These are phyloP conservation scores for Exserohilum rostratum DNA, from an alignment of 2,329 filamentous ascomycete genomes.

Conservation along the genomic window DNA sequence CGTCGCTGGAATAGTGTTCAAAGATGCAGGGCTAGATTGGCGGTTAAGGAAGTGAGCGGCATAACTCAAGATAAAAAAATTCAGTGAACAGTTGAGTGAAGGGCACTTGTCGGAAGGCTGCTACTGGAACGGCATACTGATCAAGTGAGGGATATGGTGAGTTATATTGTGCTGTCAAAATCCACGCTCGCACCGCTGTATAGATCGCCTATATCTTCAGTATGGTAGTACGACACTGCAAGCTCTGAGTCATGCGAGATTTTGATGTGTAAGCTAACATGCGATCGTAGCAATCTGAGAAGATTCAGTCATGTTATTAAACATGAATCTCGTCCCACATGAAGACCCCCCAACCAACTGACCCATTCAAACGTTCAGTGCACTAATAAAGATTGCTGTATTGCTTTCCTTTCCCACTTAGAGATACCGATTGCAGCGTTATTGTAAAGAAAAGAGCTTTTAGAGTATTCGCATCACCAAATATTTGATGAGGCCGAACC, in stretches of 20 bases:
- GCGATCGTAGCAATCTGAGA: background rate
- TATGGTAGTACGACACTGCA: conserved; percentile 20
- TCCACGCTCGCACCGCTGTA: too few relatives aligned
- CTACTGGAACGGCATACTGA: background rate
- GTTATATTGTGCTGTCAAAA: conserved; percentile 15
- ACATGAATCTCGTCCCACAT: too few relatives aligned
- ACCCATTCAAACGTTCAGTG: too few relatives aligned
- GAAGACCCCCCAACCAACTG: too few relatives aligned
- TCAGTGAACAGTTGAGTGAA: background rate
- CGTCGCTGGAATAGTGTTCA: conserved; percentile 1
- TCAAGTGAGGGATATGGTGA: conserved; percentile 1
- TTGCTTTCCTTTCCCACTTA: too few relatives aligned
- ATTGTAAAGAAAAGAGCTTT: too few relatives aligned
- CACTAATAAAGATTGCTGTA: too few relatives aligned
- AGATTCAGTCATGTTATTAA: too few relatives aligned
- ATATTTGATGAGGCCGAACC: too few relatives aligned
- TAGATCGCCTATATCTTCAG: conserved; percentile 8
- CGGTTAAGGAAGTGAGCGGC: conserved; percentile 6
- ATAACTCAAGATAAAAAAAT: conserved; percentile 3
- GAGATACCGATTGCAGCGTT: too few relatives aligned
- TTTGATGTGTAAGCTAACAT: background rate
- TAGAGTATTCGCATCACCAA: too few relatives aligned
- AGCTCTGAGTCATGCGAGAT: conserved; percentile 16
- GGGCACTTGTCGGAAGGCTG: background rate
- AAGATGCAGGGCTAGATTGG: conserved; percentile 2